Evolutionary conservation across 441 rosid species (phyloP), one percentile per base, ranked within the genome.

Genomic region (Sinapis alba): DNA sequence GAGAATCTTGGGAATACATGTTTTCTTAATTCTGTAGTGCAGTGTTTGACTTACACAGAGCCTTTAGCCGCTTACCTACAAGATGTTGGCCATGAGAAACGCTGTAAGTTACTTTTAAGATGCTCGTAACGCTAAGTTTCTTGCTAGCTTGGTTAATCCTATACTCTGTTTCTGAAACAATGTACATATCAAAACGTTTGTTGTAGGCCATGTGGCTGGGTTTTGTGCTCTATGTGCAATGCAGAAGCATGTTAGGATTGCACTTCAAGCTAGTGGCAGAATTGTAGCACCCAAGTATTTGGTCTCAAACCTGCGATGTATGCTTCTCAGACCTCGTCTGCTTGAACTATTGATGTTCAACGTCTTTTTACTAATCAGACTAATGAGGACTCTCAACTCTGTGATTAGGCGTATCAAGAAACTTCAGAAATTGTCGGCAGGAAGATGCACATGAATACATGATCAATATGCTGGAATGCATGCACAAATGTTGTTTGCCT

Each of bases 361-460:
- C 30, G 7, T 7, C 23, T 1, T 5, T 18, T 36, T 70, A 10
- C 11, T 57, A 23, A 54, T 16, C 23, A 73, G 62, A 54, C 67
- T 68, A 45, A 59, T 43, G 60, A 65, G 43, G 69, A 54, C 73
- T 73, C 90, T 80, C 84, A 74, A 83, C 84, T 80, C 30, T 62
- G 69, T 78, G 34, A 51, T 63, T 78, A 91, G 97, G 97, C 86
- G 84, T 91, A 78, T 96, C 99, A 67, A 84, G 91, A 56, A 93
- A 84, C 80, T 93, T 96, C 74, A 84, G 93, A 76, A 93, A 77
- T 53, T 81, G 87, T 20, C 84, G 97, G 69, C 97, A 93, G 78
- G 98, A 96, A 83, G 98, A 96, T 81, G 99, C 99, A 2, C 99
- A 96, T 45, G 99, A 96, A 59, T 93, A 89, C 84, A 93, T 96